Percentiles rank a stretch among this genome's conserved stretches.
Evolutionary conservation across 2,329 filamentous ascomycete species (phyloP).

Genomic region (Didymella glomerata): DNA sequence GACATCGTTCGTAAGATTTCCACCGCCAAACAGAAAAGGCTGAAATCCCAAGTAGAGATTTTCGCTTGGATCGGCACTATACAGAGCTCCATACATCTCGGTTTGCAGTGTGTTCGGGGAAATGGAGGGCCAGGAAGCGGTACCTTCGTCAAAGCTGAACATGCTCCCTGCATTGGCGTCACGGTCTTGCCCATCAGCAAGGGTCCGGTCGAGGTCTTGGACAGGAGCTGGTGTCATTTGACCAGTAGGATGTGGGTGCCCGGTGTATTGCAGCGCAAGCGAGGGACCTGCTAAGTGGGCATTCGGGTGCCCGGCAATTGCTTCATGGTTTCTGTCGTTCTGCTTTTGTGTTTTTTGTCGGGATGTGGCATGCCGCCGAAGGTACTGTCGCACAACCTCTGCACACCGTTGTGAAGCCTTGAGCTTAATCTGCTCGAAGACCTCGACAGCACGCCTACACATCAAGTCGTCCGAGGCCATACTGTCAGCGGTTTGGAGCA

Average conservation of each 20-base stretch:
- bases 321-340: no score
- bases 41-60: background rate
- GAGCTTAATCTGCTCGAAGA: background rate
- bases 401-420: background rate
- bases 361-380: background rate
- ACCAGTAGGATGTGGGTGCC: background rate
- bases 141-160: background rate
- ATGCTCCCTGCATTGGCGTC: background rate
- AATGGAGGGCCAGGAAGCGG: background rate
- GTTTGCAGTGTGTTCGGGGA: background rate
- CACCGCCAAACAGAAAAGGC: background rate
- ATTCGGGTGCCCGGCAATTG: background rate
- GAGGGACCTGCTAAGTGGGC: background rate
- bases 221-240: background rate
- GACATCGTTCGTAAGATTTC: background rate
- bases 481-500: background rate
- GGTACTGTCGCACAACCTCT: background rate
- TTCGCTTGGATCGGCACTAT: background rate
- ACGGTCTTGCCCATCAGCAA: background rate
- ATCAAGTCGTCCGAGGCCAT: background rate
- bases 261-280: background rate
- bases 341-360: background rate
- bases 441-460: background rate
- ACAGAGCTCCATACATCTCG: background rate
- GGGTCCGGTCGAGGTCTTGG: background rate